These are phyloP conservation scores for Grosmannia clavigera DNA, from an alignment of 2,329 filamentous ascomycete species.

Conservation along the genomic window DNA sequence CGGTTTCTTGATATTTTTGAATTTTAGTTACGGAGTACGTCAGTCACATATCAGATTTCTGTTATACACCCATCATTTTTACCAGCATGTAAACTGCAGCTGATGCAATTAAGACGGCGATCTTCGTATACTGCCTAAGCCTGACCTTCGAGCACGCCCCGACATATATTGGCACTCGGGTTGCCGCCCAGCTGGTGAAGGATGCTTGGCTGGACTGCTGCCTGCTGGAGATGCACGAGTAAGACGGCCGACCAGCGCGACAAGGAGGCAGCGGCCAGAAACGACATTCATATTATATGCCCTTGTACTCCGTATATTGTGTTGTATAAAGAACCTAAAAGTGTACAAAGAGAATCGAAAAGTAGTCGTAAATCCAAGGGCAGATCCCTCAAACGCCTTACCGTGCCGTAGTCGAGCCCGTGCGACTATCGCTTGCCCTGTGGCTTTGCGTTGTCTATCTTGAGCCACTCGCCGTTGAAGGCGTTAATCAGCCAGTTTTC, in stretches of 20 bases:
- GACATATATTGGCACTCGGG: neutral
- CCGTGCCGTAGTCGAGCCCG: neutral
- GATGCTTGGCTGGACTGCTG: too few relatives aligned
- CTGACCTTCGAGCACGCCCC: too few relatives aligned
- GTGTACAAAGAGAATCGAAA: neutral
- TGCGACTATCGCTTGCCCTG: conserved; percentile 13
- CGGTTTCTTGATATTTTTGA: too few relatives aligned
- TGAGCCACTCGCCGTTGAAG: conserved; percentile 92
- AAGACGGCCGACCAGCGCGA: too few relatives aligned
- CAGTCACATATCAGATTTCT: too few relatives aligned
- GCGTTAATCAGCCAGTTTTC: conserved; percentile 91
- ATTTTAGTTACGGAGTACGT: too few relatives aligned
- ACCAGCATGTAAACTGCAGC: too few relatives aligned
- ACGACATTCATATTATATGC: neutral
- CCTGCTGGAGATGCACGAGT: too few relatives aligned
- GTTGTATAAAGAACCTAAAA: neutral
- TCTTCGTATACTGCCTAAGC: too few relatives aligned
- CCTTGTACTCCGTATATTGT: neutral
- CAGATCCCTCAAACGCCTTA: neutral
- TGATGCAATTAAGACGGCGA: too few relatives aligned
- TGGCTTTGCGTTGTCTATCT: conserved; percentile 38
- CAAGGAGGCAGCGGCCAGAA: neutral
- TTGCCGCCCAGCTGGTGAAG: too few relatives aligned
- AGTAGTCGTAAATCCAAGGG: neutral
- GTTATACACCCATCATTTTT: too few relatives aligned